Evolutionary conservation across 140 eudicot species (phyloP), one percentile per base, ranked within the genome.

Genomic region (Stevia rebaudiana): DNA sequence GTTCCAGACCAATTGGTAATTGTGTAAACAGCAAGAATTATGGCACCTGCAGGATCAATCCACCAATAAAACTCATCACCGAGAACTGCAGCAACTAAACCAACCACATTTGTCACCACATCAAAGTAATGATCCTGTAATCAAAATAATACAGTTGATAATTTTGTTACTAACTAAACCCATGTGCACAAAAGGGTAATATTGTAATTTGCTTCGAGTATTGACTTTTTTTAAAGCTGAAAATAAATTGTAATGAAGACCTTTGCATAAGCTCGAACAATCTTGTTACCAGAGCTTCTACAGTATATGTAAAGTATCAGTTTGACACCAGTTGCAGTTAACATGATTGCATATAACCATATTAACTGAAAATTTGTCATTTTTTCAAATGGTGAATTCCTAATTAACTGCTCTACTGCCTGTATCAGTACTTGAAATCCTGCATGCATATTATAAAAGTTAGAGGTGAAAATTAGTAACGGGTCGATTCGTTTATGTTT

Each of bases 211-310:
- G 3, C 0, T 39, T 15, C 5, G 3, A 0, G 16, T 23, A 13
- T 61, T 39, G 8, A 46, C 24, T 40, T 47, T 6, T 22, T 41
- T 8, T 15, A 68, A 40, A 60, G 22, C 23, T 63, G 39, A 53
- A 53, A 66, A 49, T 12, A 17, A 25, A 35, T 23, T 30, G 16
- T 41, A 35, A 21, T 17, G 8, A 4, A 51, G 6, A 91, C 98
- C 98, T 91, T 83, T 3, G 96, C 98, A 71, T 91, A 91, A 28
- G 98, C 98, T 39, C 98, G 84, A 54, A 91, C 98, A 33, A 86
- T 84, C 67, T 79, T 62, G 79, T 79, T 81, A 12, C 86, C 84
- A 15, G 89, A 85, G 76, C 86, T 85, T 73, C 80, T 74, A 56
- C 94, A 85, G 59, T 85, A 85, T 25, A 85, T 42, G 71, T 78